Evolutionary conservation across 345 rosid genomes (phyloP), one percentile per base, ranked within the genome.

Genomic region (Lepidium didymum): DNA sequence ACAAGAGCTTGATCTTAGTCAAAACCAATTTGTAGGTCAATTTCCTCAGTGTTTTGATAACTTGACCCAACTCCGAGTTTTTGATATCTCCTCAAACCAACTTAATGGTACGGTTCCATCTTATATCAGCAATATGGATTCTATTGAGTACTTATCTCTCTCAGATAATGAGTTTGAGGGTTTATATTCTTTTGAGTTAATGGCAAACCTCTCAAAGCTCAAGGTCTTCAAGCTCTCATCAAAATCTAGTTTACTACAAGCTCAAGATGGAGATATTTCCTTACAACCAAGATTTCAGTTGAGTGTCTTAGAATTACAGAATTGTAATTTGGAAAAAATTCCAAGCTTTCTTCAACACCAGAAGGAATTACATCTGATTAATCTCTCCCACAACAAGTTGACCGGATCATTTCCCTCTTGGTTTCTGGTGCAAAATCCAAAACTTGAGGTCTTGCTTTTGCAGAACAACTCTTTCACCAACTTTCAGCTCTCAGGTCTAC

Each of bases 181-280:
- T 8, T n/a, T 33, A 3, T 42, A 55, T 49, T 53, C 75, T 1
- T 53, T 62, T 10, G n/a, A 23, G 4, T 21, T 27, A 62, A 31
- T 71, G 6, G 4, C 53, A 11, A 57, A 57, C 45, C 67, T 46
- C 42, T 27, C 60, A 0, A 73, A 49, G 7, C 67, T 73, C 8
- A 60, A 73, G 41, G 77, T 65, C n/a, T 47, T 73, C n/a, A 59
- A 27, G 10, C 35, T 58, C 41, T 49, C 60, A 44, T n/a, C 64
- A 23, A 56, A 11, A 19, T 27, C 59, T 25, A 31, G 2, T 12
- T 25, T 21, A n/a, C 25, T 70, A 1, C 35, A 51, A 0, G 11
- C n/a, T n/a, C n/a, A n/a, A n/a, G n/a, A n/a, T n/a, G n/a, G n/a
- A n/a, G n/a, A n/a, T n/a, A 0, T 13, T 6, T 44, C 37, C n/a